Percentiles rank a stretch among this genome's conserved stretches.
phyloP scores from a whole-genome alignment of 257 asterid genomes.

The Salvia rosmarinus region DNA sequence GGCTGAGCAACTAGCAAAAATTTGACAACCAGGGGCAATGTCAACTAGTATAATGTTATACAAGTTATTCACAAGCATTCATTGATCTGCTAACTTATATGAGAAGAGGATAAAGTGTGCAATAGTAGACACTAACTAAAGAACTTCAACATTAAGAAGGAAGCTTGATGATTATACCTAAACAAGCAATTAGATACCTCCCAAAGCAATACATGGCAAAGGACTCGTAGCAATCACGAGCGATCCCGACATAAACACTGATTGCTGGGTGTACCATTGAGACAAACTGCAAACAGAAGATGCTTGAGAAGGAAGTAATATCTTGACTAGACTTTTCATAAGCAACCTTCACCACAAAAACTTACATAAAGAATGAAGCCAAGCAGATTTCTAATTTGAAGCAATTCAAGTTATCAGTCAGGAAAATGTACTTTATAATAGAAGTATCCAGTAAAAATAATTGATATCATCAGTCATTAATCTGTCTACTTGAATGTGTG shows the following conservation, averaged over 20 bases:
- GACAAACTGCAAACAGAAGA: conserved; percentile 65
- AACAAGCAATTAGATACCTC: conserved; percentile 91
- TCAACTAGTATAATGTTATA: conserved; percentile 26
- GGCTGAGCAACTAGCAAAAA: conserved; percentile 17
- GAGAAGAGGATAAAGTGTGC: conserved; percentile 7
- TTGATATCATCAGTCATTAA: conserved; percentile 10
- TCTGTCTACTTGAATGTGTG: neutral
- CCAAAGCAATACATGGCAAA: conserved; percentile 99
- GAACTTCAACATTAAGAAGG: conserved; percentile 17
- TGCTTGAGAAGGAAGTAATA: conserved; percentile 27
- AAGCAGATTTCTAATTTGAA: conserved; percentile 25
- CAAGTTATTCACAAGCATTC: conserved; percentile 21
- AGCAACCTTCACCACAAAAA: conserved; percentile 16
- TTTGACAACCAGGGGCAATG: conserved; percentile 22
- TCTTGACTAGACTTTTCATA: conserved; percentile 16
- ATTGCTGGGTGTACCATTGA: conserved; percentile 84
- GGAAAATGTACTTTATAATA: neutral
- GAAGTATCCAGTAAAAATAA: neutral
- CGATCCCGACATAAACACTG: conserved; percentile 83
- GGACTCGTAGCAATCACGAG: conserved; percentile 97
- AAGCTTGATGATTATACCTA: conserved; percentile 61
- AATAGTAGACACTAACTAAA: conserved; percentile 14
- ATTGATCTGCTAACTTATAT: neutral
- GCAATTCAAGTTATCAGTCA: neutral
- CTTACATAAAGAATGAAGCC: conserved; percentile 2